A percentile compares a stretch with the other conserved stretches of the same genome.
Evolutionary conservation across 345 rosid species (phyloP).

Genomic region (Euphorbia peplus): DNA sequence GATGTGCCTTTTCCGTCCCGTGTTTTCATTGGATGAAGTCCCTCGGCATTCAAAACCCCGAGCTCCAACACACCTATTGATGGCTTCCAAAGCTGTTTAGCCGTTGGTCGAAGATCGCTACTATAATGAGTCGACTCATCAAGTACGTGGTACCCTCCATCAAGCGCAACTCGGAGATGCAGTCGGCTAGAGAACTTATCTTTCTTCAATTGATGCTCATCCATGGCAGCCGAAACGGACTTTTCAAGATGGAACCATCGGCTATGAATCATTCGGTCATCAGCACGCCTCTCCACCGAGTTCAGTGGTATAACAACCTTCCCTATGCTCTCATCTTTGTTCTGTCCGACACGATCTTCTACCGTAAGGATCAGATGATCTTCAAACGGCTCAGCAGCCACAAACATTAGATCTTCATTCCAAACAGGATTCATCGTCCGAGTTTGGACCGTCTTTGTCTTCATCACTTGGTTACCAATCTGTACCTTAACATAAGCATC

Average conservation of each 20-base stretch:
- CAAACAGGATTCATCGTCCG: constrained; percentile 25
- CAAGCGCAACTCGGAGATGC: constrained; percentile 23
- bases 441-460: constrained; percentile 22
- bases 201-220: constrained; percentile 26
- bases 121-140: constrained; percentile 32
- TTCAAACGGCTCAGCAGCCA: constrained; percentile 36
- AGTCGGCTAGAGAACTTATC: constrained; percentile 30
- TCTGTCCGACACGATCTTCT: constrained; percentile 28
- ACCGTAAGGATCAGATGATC: constrained; percentile 30
- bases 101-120: constrained; percentile 31
- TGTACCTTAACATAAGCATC: constrained; percentile 27
- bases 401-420: constrained; percentile 33
- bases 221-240: constrained; percentile 23
- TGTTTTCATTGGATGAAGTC: constrained; percentile 33
- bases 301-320: constrained; percentile 29
- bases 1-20: constrained; percentile 28
- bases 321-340: constrained; percentile 30
- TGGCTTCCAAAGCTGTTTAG: constrained; percentile 34
- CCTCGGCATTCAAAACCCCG: constrained; percentile 26
- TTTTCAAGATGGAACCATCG: constrained; percentile 31
- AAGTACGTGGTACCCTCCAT: constrained; percentile 33
- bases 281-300: constrained; percentile 25
- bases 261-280: constrained; percentile 25
- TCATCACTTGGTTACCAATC: constrained; percentile 27
- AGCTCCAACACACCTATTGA: constrained; percentile 32